These are phyloP conservation scores for Hypsizygus ulmarius DNA, from an alignment of 1,284 basidiomycete species.

Conservation along the genomic window DNA sequence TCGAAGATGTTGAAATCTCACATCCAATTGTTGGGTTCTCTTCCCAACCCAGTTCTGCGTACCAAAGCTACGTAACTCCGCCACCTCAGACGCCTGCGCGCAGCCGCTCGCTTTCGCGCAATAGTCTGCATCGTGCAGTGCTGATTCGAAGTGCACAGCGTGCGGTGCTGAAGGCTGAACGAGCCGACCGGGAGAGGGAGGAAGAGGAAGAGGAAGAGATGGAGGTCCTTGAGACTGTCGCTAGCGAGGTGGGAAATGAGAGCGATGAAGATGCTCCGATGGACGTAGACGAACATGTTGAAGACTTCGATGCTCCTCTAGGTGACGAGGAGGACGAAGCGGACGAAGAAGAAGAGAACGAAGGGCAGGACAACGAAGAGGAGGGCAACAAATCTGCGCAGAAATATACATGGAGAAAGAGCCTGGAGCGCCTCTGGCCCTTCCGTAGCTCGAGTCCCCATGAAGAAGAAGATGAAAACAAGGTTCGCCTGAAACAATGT, in stretches of 20 bases:
- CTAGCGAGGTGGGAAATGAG: conserved; percentile 16
- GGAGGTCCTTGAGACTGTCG: conserved; percentile 36
- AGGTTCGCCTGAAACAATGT: background rate
- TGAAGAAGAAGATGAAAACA: conserved; percentile 17
- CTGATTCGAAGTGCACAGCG: conserved; percentile 67
- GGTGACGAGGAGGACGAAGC: conserved; percentile 28
- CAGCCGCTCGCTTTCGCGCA: conserved; percentile 37
- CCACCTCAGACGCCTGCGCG: conserved; percentile 41
- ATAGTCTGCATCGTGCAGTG: conserved; percentile 64
- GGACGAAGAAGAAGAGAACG: conserved; percentile 23
- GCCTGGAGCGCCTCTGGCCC: conserved; percentile 35
- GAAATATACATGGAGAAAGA: conserved; percentile 37
- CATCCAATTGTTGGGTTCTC: conserved; percentile 13
- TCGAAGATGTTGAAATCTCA: conserved; percentile 55
- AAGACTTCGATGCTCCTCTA: conserved; percentile 15
- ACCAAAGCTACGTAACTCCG: conserved; percentile 12
- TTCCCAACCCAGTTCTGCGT: conserved; percentile 18
- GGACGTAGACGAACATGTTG: conserved; percentile 30
- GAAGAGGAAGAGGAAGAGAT: conserved; percentile 43
- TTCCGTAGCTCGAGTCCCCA: conserved; percentile 24
- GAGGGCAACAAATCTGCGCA: conserved; percentile 20
- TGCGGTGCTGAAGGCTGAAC: conserved; percentile 43
- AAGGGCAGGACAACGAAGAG: too few species aligned
- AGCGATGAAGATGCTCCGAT: conserved; percentile 24
- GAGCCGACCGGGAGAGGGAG: conserved; percentile 40